Evolutionary conservation across 2,329 filamentous ascomycete species (phyloP).

Genomic region (Exophiala sp.): DNA sequence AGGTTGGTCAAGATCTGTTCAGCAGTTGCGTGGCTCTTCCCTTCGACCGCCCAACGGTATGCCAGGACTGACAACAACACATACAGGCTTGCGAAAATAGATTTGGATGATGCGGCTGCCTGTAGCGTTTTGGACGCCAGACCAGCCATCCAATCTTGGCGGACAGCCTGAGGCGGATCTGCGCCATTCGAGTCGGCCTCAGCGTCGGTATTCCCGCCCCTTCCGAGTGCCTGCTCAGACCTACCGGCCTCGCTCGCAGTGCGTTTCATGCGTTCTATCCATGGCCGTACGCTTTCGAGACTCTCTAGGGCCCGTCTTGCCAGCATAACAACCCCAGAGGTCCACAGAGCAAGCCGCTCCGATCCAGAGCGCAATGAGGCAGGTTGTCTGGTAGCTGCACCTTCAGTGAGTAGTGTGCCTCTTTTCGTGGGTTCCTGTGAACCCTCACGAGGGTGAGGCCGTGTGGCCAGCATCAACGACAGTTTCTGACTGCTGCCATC

Average conservation of each 20-base stretch:
- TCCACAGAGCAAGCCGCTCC: slow-evolving; percentile 72
- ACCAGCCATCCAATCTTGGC: slow-evolving; percentile 10
- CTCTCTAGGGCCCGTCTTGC: slow-evolving; percentile 74
- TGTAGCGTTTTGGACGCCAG: slow-evolving; percentile 45
- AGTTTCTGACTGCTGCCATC: slow-evolving; percentile 4
- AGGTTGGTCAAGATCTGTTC: slow-evolving; percentile 77
- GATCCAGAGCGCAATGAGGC: slow-evolving; percentile 48
- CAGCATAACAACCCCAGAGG: slow-evolving; percentile 74
- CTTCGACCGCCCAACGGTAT: slow-evolving; percentile 73
- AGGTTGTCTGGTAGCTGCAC: slow-evolving; percentile 3
- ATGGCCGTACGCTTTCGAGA: slow-evolving; percentile 50
- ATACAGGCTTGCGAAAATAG: slow-evolving; percentile 45
- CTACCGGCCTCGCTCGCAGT: not conserved
- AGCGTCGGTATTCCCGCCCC: not conserved
- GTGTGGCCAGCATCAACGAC: slow-evolving; percentile 7
- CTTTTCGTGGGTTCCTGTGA: slow-evolving; percentile 16
- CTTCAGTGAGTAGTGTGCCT: slow-evolving; percentile 11
- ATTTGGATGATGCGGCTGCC: slow-evolving; percentile 54
- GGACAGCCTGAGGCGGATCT: not conserved
- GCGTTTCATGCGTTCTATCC: slow-evolving; percentile 14
- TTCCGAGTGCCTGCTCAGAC: not conserved
- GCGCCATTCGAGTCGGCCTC: not conserved
- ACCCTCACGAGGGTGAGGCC: slow-evolving; percentile 14
- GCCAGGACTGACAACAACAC: slow-evolving; percentile 60
- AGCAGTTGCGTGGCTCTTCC: slow-evolving; percentile 69